phyloP scores from a whole-genome alignment of 192 early-diverging fungal species.

The Chytriomyces sp. region DNA sequence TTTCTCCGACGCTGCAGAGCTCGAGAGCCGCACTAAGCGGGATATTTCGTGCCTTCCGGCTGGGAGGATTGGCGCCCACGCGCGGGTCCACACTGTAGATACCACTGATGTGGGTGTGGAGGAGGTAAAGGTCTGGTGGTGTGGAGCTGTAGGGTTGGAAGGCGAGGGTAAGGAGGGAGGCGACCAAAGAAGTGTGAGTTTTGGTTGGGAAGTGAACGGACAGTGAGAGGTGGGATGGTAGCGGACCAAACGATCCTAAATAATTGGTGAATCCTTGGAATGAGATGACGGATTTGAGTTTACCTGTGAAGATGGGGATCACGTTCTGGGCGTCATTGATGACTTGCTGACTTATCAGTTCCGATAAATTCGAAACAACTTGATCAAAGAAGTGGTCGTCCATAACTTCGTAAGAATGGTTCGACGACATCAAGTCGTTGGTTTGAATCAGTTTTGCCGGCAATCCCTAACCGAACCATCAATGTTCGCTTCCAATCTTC shows the following conservation, averaged over 20 bases:
- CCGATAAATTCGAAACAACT: background rate
- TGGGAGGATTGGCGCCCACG: no score
- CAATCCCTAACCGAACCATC: background rate
- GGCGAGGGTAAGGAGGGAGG: slow-evolving; percentile 4
- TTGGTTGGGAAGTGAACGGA: background rate
- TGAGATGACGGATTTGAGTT: background rate
- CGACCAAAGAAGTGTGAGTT: slow-evolving; percentile 12
- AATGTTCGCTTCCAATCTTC: background rate
- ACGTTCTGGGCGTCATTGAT: background rate
- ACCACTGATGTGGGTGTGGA: slow-evolving; percentile 21
- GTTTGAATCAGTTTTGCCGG: slow-evolving; percentile 17
- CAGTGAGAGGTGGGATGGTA: slow-evolving; percentile 1
- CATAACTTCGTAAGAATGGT: background rate
- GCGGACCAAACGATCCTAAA: slow-evolving; percentile 12
- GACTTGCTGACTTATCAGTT: background rate
- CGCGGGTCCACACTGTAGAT: slow-evolving; percentile 15
- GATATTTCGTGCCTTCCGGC: no score
- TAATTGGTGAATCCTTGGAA: background rate
- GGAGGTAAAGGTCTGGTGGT: slow-evolving; percentile 5
- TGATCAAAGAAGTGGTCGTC: background rate
- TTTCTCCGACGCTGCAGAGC: slow-evolving; percentile 1
- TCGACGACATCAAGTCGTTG: background rate
- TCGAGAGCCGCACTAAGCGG: background rate
- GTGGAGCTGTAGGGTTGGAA: background rate
- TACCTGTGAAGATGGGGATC: slow-evolving; percentile 14